Evolutionary conservation across 2,329 filamentous ascomycete genomes (phyloP), one percentile per base, ranked within the genome.

Genomic region (Fusarium sp.): DNA sequence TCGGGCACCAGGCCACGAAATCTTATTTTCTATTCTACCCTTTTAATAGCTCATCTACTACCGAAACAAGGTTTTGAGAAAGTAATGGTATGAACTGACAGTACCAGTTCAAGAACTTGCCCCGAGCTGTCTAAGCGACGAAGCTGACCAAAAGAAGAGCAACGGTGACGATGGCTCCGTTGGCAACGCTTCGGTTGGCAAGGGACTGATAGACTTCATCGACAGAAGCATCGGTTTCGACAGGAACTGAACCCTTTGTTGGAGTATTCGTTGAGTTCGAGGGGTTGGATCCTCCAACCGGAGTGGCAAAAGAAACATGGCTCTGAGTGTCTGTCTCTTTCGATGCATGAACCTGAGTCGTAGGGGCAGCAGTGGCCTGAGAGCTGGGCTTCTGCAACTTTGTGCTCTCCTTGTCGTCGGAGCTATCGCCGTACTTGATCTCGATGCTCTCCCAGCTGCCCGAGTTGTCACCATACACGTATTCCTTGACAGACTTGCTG

Each of bases 401-500:
- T 16, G 45, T 50, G 13, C 24, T 50, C 45, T 18, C 27, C 45
- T 50, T 27, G 22, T 16, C 45, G 24, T 50, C 22, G 45, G 45
- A 50, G 45, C 45, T 18, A 14, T 50, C 45, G n/a, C 45, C 45
- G 24, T 50, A 50, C 45, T 64, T 64, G 64, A 90, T 82, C 73
- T 86, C 81, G 83, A 90, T 89, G 84, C 84, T 87, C 76, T 84
- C 68, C 80, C 82, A 87, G 61, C 80, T 84, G 76, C 88, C 88
- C 72, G 82, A 83, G 71, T 82, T 80, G 82, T 87, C 87, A 35
- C 80, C 76, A 77, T 86, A 90, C 67, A 82, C 76, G 84, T 90
- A 90, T 82, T 86, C 57, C 57, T 60, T 60, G 57, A 60, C 57
- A 24, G 31, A 81, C 76, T 82, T 85, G 74, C 87, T 85, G 69